Evolutionary conservation across 1,284 basidiomycete genomes (phyloP).

Genomic region (Filobasidium uniguttulatum): DNA sequence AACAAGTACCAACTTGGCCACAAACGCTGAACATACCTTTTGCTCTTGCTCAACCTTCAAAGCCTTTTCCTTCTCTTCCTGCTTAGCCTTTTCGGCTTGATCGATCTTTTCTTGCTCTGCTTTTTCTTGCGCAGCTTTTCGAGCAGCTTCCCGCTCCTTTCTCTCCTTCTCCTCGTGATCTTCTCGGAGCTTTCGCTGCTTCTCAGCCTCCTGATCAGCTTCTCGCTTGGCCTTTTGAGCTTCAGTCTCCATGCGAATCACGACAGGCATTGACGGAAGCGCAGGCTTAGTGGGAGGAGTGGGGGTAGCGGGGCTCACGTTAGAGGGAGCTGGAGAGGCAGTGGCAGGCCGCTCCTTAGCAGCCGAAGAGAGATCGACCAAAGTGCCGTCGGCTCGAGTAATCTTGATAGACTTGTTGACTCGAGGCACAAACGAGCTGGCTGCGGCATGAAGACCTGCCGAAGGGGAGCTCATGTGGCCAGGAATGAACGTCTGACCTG

Average conservation of each 20-base stretch:
- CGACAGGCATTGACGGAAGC: constrained; percentile 24
- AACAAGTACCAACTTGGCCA: too few species aligned
- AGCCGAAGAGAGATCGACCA: constrained; percentile 22
- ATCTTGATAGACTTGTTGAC: constrained; percentile 25
- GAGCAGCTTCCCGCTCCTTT: constrained; percentile 25
- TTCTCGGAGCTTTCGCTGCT: constrained; percentile 22
- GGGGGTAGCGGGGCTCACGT: constrained; percentile 16
- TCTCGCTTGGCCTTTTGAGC: constrained; percentile 35
- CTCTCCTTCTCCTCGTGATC: constrained; percentile 20
- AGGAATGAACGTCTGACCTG: constrained; percentile 24
- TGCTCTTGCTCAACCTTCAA: constrained; percentile 18
- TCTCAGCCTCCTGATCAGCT: constrained; percentile 17
- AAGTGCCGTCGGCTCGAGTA: constrained; percentile 32
- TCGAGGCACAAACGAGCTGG: constrained; percentile 10
- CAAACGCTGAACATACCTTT: too few species aligned
- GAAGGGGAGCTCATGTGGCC: constrained; percentile 12
- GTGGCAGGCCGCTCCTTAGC: constrained; percentile 18
- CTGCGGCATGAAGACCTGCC: constrained; percentile 4
- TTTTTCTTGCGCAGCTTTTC: constrained; percentile 29
- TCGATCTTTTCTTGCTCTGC: constrained; percentile 22
- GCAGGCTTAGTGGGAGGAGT: constrained; percentile 19
- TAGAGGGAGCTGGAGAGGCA: constrained; percentile 12
- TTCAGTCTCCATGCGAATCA: constrained; percentile 42
- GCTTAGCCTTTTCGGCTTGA: constrained; percentile 12
- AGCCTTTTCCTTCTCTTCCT: constrained; percentile 23